A percentile compares a stretch with the other conserved stretches of the same genome.
These are phyloP conservation scores for Dissophora globulifera DNA, from an alignment of 192 early-diverging fungal genomes.

Conservation along the genomic window DNA sequence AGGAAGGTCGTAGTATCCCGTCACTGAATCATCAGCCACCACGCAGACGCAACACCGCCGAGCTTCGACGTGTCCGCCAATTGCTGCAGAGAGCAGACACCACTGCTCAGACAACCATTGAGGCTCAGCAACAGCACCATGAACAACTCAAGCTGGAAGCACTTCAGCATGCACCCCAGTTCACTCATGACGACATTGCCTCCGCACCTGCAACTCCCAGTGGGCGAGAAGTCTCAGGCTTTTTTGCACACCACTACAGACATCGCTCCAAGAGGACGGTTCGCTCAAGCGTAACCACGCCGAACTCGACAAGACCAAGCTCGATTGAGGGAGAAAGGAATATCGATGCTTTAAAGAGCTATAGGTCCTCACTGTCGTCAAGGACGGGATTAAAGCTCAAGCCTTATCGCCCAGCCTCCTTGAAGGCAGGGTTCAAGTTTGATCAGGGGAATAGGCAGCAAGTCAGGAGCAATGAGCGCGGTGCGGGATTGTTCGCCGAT, in stretches of 20 bases:
- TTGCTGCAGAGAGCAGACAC: slow-evolving; percentile 45
- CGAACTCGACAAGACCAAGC: slow-evolving; percentile 25
- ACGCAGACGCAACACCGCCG: slow-evolving; percentile 34
- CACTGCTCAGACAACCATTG: slow-evolving; percentile 28
- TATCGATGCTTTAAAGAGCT: slow-evolving; percentile 38
- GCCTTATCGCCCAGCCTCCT: slow-evolving; percentile 14
- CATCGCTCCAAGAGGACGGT: slow-evolving; percentile 6
- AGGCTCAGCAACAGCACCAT: slow-evolving; percentile 22
- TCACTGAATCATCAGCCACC: slow-evolving; percentile 8
- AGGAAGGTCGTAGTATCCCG: slow-evolving; percentile 7
- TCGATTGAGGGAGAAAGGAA: slow-evolving; percentile 41
- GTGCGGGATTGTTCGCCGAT: too few relatives aligned
- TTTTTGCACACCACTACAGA: slow-evolving; percentile 26
- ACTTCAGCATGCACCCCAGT: slow-evolving; percentile 19
- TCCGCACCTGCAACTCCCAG: slow-evolving; percentile 28
- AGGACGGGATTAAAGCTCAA: slow-evolving; percentile 17
- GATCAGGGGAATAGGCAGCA: slow-evolving; percentile 9
- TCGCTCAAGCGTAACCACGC: slow-evolving; percentile 4
- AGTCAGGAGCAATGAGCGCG: neutral
- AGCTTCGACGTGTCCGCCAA: slow-evolving; percentile 41
- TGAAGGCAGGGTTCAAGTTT: slow-evolving; percentile 34
- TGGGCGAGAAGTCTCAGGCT: slow-evolving; percentile 11
- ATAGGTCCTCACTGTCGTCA: slow-evolving; percentile 39
- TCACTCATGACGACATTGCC: slow-evolving; percentile 13
- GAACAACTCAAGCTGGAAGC: slow-evolving; percentile 19